Base-by-base conservation (phyloP, 177 flowering plant genomes). In the Vitis hybrid region DNA sequence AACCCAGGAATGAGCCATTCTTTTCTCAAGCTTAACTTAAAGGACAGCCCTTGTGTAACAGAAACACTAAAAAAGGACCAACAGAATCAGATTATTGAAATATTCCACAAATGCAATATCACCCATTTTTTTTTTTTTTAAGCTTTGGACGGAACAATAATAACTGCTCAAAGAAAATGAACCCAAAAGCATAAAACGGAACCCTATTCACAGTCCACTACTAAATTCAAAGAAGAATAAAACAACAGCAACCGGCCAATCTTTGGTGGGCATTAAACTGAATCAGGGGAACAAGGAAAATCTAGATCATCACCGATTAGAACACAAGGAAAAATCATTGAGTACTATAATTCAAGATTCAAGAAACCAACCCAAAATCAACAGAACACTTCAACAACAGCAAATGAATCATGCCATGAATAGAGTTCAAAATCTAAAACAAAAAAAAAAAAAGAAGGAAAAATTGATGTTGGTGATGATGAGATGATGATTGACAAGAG, bases 1-100 rank as follows among this genome's bases (percentile, higher is more conserved):
- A 82, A 52, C 69, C 66, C 75, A 79, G 60, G 84, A 67, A 69
- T 75, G 65, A 66, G 87, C 90, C 96, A 90, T 92, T 52, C 69
- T 74, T 67, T 69, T 62, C 55, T 68, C 72, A 81, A 75, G 19
- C 40, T 46, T 60, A 67, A 52, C 3, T 56, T 57, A 19, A 59
- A 62, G 24, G n/a, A 55, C 52, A 68, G 51, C 69, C 35, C 66
- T 67, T 55, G 17, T 35, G 32, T 3, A 3, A 52, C 59, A 62
- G 40, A 64, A 52, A 35, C 30, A 55, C 51, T 12, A 6, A 15
- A 35, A 66, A 19, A 30, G 32, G 62, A 65, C 40, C 10, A 32
- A n/a, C 56, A 56, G 52, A 62, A 9, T 48, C 9, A 68, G 32
- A 67, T n/a, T 56, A 30, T 21, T 30, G 12, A 68, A 61, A 0